Evolutionary conservation across 2,329 filamentous ascomycete species (phyloP).

Genomic region (Pyricularia sp.): DNA sequence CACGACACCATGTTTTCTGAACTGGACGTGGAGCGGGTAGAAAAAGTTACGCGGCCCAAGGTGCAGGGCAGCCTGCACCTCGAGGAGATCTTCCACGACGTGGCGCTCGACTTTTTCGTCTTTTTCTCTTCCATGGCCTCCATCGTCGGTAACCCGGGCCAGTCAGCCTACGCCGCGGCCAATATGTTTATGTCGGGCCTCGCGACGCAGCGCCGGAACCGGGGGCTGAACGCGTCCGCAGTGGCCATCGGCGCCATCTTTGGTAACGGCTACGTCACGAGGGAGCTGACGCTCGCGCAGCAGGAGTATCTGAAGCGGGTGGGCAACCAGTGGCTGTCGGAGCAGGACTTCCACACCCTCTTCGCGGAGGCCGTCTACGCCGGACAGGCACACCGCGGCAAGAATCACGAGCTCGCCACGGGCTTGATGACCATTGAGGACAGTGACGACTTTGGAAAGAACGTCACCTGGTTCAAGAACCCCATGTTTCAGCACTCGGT

Average conservation of each 20-base stretch:
- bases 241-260: slow-evolving; percentile 28
- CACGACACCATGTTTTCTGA: not conserved
- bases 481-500: not conserved
- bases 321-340: slow-evolving; percentile 13
- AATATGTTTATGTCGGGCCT: slow-evolving; percentile 29
- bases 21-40: slow-evolving; percentile 10
- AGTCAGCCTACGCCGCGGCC: slow-evolving; percentile 32
- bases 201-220: slow-evolving; percentile 20
- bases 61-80: slow-evolving; percentile 15
- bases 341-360: slow-evolving; percentile 28
- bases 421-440: not conserved
- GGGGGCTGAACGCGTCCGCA: slow-evolving; percentile 26
- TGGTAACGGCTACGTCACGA: slow-evolving; percentile 30
- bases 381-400: slow-evolving; percentile 16
- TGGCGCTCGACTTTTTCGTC: slow-evolving; percentile 19
- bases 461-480: not conserved
- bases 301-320: slow-evolving; percentile 8
- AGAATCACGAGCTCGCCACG: slow-evolving; percentile 14
- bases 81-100: slow-evolving; percentile 14
- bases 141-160: slow-evolving; percentile 19
- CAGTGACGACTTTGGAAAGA: not conserved
- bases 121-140: slow-evolving; percentile 18
- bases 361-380: slow-evolving; percentile 31
- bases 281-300: slow-evolving; percentile 8
- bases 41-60: slow-evolving; percentile 15